These are phyloP conservation scores for Lepidium campestre DNA, from an alignment of 441 rosid species.

Conservation along the genomic window DNA sequence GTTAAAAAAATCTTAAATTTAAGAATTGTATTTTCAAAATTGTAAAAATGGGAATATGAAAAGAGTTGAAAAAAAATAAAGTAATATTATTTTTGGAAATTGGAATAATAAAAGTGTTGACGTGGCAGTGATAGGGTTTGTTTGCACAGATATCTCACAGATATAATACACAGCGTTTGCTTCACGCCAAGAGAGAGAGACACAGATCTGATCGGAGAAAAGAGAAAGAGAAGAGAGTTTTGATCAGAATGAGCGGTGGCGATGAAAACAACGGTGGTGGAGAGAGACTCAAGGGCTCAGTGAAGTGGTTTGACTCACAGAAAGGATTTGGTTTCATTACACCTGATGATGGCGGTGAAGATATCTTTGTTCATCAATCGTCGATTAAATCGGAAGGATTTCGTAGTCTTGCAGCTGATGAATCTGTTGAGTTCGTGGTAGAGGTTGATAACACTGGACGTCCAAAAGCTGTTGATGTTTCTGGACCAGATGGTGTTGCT, in stretches of 20 bases:
- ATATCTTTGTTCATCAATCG: slow-evolving; percentile 69
- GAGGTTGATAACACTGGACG: slow-evolving; percentile 41
- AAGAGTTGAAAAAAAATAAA: not conserved
- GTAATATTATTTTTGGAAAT: no score
- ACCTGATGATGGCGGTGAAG: slow-evolving; percentile 63
- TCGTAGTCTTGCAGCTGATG: slow-evolving; percentile 56
- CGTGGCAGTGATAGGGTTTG: slow-evolving; percentile 35
- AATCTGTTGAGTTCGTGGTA: slow-evolving; percentile 52
- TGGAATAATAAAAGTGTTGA: slow-evolving; percentile 12
- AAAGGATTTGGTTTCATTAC: slow-evolving; percentile 73
- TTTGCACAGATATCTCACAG: slow-evolving; percentile 2
- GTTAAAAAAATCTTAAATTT: no score
- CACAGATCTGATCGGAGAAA: slow-evolving; percentile 2
- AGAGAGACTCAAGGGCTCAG: slow-evolving; percentile 51
- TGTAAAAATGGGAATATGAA: not conserved
- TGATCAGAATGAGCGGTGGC: slow-evolving; percentile 26
- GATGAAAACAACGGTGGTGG: slow-evolving; percentile 34
- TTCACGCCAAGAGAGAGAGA: not conserved
- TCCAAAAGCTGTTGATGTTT: slow-evolving; percentile 51
- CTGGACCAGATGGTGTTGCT: slow-evolving; percentile 49
- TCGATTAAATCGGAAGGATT: slow-evolving; percentile 62
- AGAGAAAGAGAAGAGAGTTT: not conserved
- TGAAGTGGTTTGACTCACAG: slow-evolving; percentile 63
- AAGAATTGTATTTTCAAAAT: no score
- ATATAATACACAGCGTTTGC: slow-evolving; percentile 29